Conservation (phyloP, 2,329 filamentous ascomycete species). For the Fusarium buxicola region DNA sequence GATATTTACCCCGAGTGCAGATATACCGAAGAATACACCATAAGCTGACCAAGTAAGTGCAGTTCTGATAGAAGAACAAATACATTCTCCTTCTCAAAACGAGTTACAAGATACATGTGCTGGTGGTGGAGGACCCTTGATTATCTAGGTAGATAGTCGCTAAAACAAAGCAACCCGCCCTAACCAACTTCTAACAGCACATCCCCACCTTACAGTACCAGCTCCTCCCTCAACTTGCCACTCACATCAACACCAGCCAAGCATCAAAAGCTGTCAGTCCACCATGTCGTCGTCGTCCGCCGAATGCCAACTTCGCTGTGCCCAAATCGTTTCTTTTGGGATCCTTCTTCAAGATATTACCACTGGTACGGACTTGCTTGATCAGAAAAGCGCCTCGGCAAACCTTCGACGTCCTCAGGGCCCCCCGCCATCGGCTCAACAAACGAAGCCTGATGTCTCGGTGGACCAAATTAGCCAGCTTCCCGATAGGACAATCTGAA, state of each 20-base stretch:
- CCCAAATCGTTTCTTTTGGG: slow-evolving; percentile 52
- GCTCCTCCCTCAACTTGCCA: slow-evolving; percentile 24
- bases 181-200: too few species aligned
- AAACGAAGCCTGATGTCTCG: slow-evolving; percentile 26
- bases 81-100: too few species aligned
- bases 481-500: slow-evolving; percentile 20
- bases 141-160: slow-evolving; percentile 30
- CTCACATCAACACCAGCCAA: slow-evolving; percentile 19
- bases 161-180: slow-evolving; percentile 1
- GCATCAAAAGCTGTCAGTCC: slow-evolving; percentile 1
- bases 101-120: too few species aligned
- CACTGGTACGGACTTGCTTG: slow-evolving; percentile 44
- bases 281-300: slow-evolving; percentile 35
- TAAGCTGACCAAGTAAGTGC: too few species aligned
- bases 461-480: slow-evolving; percentile 21
- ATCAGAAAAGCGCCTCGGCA: slow-evolving; percentile 11
- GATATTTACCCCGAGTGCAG: too few species aligned
- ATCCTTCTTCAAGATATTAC: slow-evolving; percentile 52
- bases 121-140: too few species aligned
- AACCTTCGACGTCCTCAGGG: not conserved
- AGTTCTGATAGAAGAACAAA: too few species aligned
- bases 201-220: slow-evolving; percentile 3
- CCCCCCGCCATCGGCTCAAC: slow-evolving; percentile 11
- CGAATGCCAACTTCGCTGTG: slow-evolving; percentile 49
- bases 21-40: too few species aligned